Base-by-base conservation (phyloP, 768 basidiomycete genomes). In the Amanita thiersii region DNA sequence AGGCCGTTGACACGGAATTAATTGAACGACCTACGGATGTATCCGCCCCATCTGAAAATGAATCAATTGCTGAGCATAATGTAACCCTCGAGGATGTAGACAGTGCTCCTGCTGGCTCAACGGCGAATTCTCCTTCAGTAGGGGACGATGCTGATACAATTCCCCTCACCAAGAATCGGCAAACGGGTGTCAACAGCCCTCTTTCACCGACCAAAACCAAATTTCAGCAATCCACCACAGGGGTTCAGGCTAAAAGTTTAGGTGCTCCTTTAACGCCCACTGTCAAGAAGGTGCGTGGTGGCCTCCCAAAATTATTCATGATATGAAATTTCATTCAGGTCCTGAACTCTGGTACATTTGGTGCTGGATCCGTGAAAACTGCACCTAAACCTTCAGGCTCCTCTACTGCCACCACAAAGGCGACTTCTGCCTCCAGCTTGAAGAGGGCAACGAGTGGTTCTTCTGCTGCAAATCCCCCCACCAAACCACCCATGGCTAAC, bases 271-370 rank as follows among this genome's bases (percentile, higher is more conserved):
- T 73, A 30, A 73, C 77, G 14, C 70, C 75, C 42, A 57, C 69
- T 7, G 79, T 79, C 35, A 88, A 83, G 66, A 86, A 81, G 73
- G 86, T 81, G 32, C 40, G 54, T 45, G 11, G 11, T 37, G 21
- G 37, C 17, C 37, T 30, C 43, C 29, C 12, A 14, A 17, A 20
- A 35, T 38, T 51, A 41, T 46, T 40, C 43, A 36, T 34, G 19
- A 40, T 35, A 48, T 43, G 44, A 28, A 11, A 29, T 38, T n/a
- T 46, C 30, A 55, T 49, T 28, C 55, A 86, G 83, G 70, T 80
- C 44, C 64, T 79, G 51, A 77, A 63, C 58, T 73, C 79, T 44
- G 77, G 79, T 47, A 80, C 80, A 48, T 79, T 81, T 65, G 75
- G 78, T 48, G 51, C 72, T 55, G 77, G 79, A 48, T 50, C 65